Evolutionary conservation across 257 asterid genomes (phyloP).

Genomic region (Leonotis leonurus): DNA sequence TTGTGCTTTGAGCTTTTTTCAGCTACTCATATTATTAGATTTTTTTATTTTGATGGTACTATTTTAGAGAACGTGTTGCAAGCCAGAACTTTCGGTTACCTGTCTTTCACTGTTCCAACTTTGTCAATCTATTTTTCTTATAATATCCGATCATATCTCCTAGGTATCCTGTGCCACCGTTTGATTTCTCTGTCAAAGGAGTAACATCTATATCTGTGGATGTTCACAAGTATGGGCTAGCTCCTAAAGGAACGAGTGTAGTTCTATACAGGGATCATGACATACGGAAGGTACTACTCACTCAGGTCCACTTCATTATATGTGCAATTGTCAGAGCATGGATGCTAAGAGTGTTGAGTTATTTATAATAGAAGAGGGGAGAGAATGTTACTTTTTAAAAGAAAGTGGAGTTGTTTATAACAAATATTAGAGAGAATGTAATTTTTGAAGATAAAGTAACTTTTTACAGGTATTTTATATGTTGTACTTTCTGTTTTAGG

Average conservation of each 20-base stretch:
- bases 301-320: too few species aligned
- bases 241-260: constrained; percentile 98
- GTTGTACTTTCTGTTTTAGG: too few species aligned
- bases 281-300: constrained; percentile 72
- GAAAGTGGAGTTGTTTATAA: too few species aligned
- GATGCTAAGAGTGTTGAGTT: too few species aligned
- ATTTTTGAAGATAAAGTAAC: too few species aligned
- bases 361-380: too few species aligned
- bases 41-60: background rate
- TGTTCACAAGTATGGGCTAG: constrained; percentile 98
- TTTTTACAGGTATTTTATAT: too few species aligned
- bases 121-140: constrained; percentile 7
- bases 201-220: constrained; percentile 94
- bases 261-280: constrained; percentile 80
- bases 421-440: too few species aligned
- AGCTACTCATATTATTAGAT: background rate
- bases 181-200: constrained; percentile 87
- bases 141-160: constrained; percentile 8
- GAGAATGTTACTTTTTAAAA: too few species aligned
- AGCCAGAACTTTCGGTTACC: background rate
- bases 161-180: constrained; percentile 92
- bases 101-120: background rate
- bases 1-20: too few species aligned
- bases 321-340: too few species aligned
- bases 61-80: background rate